phyloP scores from a whole-genome alignment of 257 asterid genomes.

The Anisodus acutangulus region DNA sequence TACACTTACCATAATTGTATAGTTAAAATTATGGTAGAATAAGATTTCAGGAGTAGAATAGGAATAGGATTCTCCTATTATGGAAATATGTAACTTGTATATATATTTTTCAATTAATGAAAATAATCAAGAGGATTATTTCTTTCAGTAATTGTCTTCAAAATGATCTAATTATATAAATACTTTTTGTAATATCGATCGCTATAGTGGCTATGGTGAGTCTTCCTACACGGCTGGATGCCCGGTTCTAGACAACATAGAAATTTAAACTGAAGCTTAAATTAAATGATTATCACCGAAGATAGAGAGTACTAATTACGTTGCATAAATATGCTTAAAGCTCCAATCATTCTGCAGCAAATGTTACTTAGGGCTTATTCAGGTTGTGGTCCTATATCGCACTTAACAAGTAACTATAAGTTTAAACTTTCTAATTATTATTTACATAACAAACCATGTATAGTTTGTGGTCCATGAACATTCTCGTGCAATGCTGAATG shows the following conservation, averaged over 20 bases:
- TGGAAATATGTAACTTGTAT: no score
- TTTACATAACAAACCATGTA: not conserved
- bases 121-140: no score
- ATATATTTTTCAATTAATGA: no score
- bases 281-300: not conserved
- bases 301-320: not conserved
- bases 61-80: no score
- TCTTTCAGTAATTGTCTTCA: not conserved
- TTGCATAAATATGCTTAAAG: not conserved
- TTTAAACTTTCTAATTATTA: not conserved
- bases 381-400: constrained; percentile 21
- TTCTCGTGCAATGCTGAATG: constrained; percentile 12
- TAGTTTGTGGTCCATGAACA: constrained; percentile 26
- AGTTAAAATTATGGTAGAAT: no score
- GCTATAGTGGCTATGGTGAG: no score
- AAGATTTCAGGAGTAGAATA: no score
- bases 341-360: constrained; percentile 48
- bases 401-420: not conserved
- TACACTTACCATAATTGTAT: no score
- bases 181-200: no score
- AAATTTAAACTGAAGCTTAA: not conserved
- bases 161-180: no score
- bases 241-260: no score
- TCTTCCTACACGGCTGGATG: no score
- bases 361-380: constrained; percentile 35